Conservation (phyloP, 2,329 filamentous ascomycete genomes). For the Pseudogymnoascus sp. region DNA sequence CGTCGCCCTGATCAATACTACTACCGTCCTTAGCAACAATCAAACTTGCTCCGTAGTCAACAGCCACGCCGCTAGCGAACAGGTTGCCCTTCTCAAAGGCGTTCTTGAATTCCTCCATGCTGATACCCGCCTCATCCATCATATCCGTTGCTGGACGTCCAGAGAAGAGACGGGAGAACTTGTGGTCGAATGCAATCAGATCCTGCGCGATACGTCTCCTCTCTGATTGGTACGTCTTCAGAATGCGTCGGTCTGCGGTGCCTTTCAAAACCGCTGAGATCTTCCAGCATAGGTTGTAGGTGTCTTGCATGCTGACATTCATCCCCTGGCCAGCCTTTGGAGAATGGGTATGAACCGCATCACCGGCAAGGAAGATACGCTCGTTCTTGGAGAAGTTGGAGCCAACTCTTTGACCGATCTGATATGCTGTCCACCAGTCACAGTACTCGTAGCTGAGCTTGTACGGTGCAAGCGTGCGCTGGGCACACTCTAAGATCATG, state of each 20-base stretch:
- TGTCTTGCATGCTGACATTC: constrained; percentile 49
- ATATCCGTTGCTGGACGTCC: constrained; percentile 44
- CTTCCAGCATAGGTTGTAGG: constrained; percentile 55
- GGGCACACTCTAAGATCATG: constrained; percentile 54
- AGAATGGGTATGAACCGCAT: constrained; percentile 52
- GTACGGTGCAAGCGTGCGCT: constrained; percentile 60
- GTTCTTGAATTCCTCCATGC: constrained; percentile 55
- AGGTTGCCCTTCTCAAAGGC: constrained; percentile 53
- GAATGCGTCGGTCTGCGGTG: constrained; percentile 33
- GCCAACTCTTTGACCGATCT: constrained; percentile 60
- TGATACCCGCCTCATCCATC: constrained; percentile 44
- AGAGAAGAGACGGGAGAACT: constrained; percentile 49
- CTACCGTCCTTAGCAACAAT: constrained; percentile 48
- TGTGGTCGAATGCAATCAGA: constrained; percentile 55
- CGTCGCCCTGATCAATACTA: constrained; percentile 38
- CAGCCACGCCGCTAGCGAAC: constrained; percentile 51
- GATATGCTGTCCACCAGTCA: constrained; percentile 62
- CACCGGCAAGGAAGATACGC: constrained; percentile 59
- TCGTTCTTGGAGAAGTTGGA: constrained; percentile 47
- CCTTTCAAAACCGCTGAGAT: constrained; percentile 41
- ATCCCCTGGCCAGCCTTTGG: constrained; percentile 55
- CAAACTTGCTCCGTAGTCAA: constrained; percentile 50
- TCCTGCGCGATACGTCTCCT: constrained; percentile 52
- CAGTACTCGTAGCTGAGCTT: constrained; percentile 56
- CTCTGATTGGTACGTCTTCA: constrained; percentile 46